Base-by-base conservation (phyloP, 129 eudicot species). In the Flaveria ramosissima region DNA sequence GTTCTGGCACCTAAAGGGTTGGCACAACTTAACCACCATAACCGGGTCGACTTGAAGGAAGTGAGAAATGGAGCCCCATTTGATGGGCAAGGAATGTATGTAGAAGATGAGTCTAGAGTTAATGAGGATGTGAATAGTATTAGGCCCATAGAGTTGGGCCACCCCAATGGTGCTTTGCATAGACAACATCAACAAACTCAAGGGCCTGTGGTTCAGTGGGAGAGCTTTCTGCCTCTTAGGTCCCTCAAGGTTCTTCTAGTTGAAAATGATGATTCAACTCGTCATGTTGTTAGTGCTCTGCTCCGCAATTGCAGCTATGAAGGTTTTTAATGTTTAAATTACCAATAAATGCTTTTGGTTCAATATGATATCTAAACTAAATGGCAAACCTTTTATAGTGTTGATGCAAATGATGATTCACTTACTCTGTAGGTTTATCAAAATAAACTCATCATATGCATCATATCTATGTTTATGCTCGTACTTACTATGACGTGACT, bases 251-350 rank as follows among this genome's bases (percentile, higher is more conserved):
- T 92, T 60, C 83, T 92, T 62, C 60, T 92, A 60, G 96, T 92
- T 30, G 98, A 92, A 80, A 73, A 90, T 51, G 98, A 92, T 65
- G 93, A 88, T 75, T 92, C 93, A 5, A 92, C 98, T 71, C 72
- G 96, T 73, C 98, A 88, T 68, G 78, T 92, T 77, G 81, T 89
- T 71, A 78, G 88, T 55, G 98, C 98, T 53, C 89, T 92, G 62
- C 93, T 92, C 57, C 85, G 90, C 21, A 89, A 92, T 80, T 92
- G 98, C 92, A 75, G 89, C 79, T 92, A 92, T 73, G 92, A 80
- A 89, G 98, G 86, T 80, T 43, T 68, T 43, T 45, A 64, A 45
- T 61, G 16, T 77, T 55, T 60, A 66, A 14, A 13, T 82, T 46
- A 68, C 36, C 69, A 17, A 43, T 76, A 23, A 21, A 59, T 9